Evolutionary conservation across 129 eudicot species (phyloP).

Genomic region (Artemisia argyi): DNA sequence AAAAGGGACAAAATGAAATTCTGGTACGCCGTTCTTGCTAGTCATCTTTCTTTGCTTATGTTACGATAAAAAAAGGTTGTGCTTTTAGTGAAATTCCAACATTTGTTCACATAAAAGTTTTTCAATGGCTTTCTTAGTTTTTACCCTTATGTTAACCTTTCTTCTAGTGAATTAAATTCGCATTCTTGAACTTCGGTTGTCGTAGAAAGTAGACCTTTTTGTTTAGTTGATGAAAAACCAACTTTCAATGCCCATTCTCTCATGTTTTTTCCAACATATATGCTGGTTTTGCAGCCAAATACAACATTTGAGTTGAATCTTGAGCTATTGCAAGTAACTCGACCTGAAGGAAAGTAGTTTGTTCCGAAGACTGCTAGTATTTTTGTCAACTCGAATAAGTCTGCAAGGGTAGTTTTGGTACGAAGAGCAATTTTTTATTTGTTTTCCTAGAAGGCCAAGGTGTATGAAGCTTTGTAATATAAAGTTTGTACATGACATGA

Average conservation of each 20-base stretch:
- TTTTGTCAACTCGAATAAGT: conserved; percentile 6
- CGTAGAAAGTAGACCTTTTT: neutral
- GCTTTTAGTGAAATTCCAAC: neutral
- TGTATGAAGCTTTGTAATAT: no score
- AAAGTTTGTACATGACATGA: no score
- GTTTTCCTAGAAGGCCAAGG: no score
- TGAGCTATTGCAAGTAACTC: conserved; percentile 72
- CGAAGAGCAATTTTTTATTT: neutral
- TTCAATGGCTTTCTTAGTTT: no score
- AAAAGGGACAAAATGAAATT: conserved; percentile 82
- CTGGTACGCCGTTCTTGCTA: conserved; percentile 54
- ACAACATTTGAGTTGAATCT: conserved; percentile 85
- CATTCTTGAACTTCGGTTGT: neutral
- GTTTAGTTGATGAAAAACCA: neutral
- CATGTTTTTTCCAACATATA: conserved; percentile 1
- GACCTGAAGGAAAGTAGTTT: conserved; percentile 43
- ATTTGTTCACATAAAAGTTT: no score
- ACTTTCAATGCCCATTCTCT: neutral
- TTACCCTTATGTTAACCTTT: no score
- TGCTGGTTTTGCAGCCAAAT: conserved; percentile 61
- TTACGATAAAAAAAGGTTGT: neutral
- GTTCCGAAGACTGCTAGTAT: neutral
- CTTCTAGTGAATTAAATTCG: no score
- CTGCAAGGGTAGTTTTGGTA: conserved; percentile 24
- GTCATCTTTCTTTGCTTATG: neutral